A percentile compares a stretch with the other conserved stretches of the same genome.
Conservation (phyloP, 2,329 filamentous ascomycete genomes). For the Setomelanomma holmii region DNA sequence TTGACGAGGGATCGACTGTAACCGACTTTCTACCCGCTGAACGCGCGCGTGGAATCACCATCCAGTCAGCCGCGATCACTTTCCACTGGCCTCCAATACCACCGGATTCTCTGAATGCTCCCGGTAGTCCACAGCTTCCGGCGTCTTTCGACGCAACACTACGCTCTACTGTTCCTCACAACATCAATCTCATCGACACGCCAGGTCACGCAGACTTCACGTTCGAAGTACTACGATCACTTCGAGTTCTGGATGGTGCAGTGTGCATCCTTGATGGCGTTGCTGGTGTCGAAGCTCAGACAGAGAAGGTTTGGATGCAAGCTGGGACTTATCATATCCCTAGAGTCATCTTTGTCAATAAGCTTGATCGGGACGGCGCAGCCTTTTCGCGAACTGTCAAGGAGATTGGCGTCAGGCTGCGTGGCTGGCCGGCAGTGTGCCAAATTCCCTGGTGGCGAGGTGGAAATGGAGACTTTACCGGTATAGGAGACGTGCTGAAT, state of each 20-base stretch:
- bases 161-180: conserved; percentile 63
- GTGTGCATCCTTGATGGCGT: conserved; percentile 94
- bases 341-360: conserved; percentile 81
- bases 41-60: conserved; percentile 90
- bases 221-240: conserved; percentile 91
- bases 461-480: conserved; percentile 75
- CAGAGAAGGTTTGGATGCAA: conserved; percentile 94
- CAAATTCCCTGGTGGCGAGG: conserved; percentile 93
- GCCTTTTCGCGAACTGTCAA: conserved; percentile 83
- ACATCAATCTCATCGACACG: conserved; percentile 74
- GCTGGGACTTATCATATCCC: conserved; percentile 87
- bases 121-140: conserved; percentile 39
- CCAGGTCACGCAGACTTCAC: conserved; percentile 97
- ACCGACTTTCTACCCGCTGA: conserved; percentile 97
- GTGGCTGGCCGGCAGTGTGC: conserved; percentile 87
- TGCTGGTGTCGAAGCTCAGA: conserved; percentile 94
- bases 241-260: conserved; percentile 86
- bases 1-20: conserved; percentile 95
- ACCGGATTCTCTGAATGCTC: conserved; percentile 31
- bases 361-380: conserved; percentile 82
- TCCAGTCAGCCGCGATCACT: conserved; percentile 95
- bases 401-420: conserved; percentile 80
- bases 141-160: conserved; percentile 42
- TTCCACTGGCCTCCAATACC: conserved; percentile 84
- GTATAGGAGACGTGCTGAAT: conserved; percentile 83